Evolutionary conservation across 441 rosid species (phyloP).

Genomic region (Gossypium schwendimanii): DNA sequence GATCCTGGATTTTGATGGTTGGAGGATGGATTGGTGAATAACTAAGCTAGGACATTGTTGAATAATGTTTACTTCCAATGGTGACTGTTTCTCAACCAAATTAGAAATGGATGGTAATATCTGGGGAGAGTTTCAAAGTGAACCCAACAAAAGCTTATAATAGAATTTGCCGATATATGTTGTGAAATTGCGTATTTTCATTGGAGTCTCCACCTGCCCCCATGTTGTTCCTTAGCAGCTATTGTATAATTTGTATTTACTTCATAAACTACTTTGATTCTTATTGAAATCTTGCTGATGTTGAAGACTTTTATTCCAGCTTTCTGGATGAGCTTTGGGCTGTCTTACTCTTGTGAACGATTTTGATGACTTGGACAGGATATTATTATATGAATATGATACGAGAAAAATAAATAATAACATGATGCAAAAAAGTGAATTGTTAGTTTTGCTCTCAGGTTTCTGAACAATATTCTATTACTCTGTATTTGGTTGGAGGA

Average conservation of each 20-base stretch:
- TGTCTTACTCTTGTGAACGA: no score
- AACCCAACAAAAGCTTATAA: background rate
- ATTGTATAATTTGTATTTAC: background rate
- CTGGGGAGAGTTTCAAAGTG: background rate
- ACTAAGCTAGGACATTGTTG: conserved; percentile 1
- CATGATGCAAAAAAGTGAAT: no score
- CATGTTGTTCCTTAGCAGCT: background rate
- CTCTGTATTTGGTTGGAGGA: background rate
- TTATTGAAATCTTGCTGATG: no score
- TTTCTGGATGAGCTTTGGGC: no score
- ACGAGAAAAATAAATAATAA: background rate
- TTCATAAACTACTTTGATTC: background rate
- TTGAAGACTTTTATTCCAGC: no score
- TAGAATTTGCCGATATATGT: background rate
- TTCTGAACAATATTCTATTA: background rate
- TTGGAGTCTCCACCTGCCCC: background rate
- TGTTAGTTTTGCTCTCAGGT: no score
- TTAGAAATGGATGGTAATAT: background rate
- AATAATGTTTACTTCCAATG: conserved; percentile 15
- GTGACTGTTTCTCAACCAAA: conserved; percentile 5
- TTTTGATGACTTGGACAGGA: no score
- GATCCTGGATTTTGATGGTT: conserved; percentile 13
- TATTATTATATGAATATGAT: background rate
- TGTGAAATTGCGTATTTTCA: background rate
- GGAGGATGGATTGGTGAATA: conserved; percentile 5